Evolutionary conservation across 805 yeast species (phyloP).

Genomic region (Saccharomyces jurei): DNA sequence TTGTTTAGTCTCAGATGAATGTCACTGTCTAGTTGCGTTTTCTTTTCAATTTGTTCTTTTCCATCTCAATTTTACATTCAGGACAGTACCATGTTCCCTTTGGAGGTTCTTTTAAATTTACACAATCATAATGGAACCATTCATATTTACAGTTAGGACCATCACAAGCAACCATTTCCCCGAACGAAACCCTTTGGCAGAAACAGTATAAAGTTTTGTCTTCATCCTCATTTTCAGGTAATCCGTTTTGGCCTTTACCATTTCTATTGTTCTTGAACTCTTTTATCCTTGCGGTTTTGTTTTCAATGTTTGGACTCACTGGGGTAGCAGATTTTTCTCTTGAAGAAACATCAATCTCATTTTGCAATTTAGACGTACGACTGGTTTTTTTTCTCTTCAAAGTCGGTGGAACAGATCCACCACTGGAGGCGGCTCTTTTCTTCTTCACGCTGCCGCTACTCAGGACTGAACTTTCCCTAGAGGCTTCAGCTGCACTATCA

Average conservation of each 20-base stretch:
- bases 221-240: constrained; percentile 38
- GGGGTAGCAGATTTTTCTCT: constrained; percentile 1
- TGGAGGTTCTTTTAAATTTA: constrained; percentile 82
- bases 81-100: constrained; percentile 94
- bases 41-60: constrained; percentile 24
- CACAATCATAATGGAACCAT: constrained; percentile 97
- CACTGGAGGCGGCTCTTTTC: constrained; percentile 14
- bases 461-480: constrained; percentile 26
- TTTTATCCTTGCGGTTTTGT: background rate
- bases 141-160: constrained; percentile 79
- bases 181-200: constrained; percentile 90
- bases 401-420: constrained; percentile 9
- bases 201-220: constrained; percentile 75
- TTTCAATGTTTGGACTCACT: background rate
- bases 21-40: constrained; percentile 4
- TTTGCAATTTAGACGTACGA: constrained; percentile 8
- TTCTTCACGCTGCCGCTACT: constrained; percentile 13
- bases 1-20: background rate
- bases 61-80: constrained; percentile 47
- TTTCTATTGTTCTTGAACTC: background rate
- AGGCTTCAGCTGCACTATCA: constrained; percentile 20
- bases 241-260: background rate
- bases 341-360: constrained; percentile 2
- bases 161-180: constrained; percentile 96
- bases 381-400: constrained; percentile 18